Conservation (phyloP, 2,329 filamentous ascomycete species). For the Thielaviopsis euricoi region DNA sequence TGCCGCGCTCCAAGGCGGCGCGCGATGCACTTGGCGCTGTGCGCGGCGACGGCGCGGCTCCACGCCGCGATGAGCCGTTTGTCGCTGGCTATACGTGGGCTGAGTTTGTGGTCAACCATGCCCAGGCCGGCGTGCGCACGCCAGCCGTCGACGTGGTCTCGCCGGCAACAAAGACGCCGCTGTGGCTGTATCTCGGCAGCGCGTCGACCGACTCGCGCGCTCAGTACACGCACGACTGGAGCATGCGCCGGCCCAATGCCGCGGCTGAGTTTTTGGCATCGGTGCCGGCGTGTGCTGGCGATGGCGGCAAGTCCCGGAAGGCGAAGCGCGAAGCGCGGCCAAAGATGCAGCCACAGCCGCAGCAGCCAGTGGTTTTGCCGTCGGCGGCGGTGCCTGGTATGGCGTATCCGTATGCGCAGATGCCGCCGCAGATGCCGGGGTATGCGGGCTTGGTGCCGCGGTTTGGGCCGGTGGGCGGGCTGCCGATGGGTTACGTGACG, state of each 20-base stretch:
- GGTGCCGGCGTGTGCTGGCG: slow-evolving; percentile 36
- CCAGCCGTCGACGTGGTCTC: background rate
- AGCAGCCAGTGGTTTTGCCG: background rate
- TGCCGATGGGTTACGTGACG: no score
- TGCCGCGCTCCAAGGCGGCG: slow-evolving; percentile 47
- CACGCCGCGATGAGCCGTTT: slow-evolving; percentile 49
- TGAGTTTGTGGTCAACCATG: slow-evolving; percentile 56
- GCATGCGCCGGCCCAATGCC: slow-evolving; percentile 41
- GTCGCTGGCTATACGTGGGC: slow-evolving; percentile 56
- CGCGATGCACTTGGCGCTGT: slow-evolving; percentile 44
- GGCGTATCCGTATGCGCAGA: background rate
- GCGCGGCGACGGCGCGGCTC: slow-evolving; percentile 42
- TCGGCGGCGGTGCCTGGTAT: background rate
- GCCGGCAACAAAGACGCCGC: slow-evolving; percentile 26
- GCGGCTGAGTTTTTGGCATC: slow-evolving; percentile 60
- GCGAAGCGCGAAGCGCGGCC: slow-evolving; percentile 5
- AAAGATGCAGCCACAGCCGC: background rate
- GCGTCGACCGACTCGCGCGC: slow-evolving; percentile 79
- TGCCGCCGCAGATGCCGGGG: background rate
- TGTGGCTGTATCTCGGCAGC: slow-evolving; percentile 81
- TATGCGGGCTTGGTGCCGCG: background rate
- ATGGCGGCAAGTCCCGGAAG: slow-evolving; percentile 14
- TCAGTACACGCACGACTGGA: slow-evolving; percentile 71
- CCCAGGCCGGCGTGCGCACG: no score
- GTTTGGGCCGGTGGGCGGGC: no score